These are phyloP conservation scores for Ichthyophthirius multifiliis DNA, from an alignment of 169 alveolate species.

Conservation along the genomic window DNA sequence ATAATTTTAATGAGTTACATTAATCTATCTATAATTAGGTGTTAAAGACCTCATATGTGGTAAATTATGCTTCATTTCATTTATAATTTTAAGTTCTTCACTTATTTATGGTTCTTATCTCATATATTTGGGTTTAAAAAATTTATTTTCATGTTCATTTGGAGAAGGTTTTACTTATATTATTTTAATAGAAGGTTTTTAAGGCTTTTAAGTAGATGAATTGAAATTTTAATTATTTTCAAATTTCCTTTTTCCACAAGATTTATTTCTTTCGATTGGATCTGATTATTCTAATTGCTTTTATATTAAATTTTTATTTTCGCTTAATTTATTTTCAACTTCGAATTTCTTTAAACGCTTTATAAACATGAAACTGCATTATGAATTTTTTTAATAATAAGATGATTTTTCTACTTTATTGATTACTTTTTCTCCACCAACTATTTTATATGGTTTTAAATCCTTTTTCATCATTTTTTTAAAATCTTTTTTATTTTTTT, in stretches of 20 bases:
- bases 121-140: not conserved
- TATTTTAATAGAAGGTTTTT: not conserved
- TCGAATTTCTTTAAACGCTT: not conserved
- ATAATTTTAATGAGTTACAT: not conserved
- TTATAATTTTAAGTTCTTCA: not conserved
- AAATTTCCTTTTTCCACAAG: not conserved
- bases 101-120: not conserved
- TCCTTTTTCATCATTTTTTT: constrained; percentile 16
- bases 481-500: not conserved
- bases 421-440: not conserved
- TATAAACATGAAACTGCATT: not conserved
- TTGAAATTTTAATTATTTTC: not conserved
- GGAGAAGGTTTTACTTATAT: not conserved
- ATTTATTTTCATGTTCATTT: not conserved
- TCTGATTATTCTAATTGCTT: not conserved
- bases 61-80: not conserved
- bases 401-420: not conserved
- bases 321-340: not conserved
- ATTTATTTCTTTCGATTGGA: not conserved
- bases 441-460: not conserved
- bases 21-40: not conserved
- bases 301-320: not conserved
- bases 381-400: not conserved
- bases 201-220: not conserved
- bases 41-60: constrained; percentile 5